Percentiles rank a stretch among this genome's conserved stretches.
phyloP scores from a whole-genome alignment of 768 basidiomycete genomes.

The Auricularia sp. region DNA sequence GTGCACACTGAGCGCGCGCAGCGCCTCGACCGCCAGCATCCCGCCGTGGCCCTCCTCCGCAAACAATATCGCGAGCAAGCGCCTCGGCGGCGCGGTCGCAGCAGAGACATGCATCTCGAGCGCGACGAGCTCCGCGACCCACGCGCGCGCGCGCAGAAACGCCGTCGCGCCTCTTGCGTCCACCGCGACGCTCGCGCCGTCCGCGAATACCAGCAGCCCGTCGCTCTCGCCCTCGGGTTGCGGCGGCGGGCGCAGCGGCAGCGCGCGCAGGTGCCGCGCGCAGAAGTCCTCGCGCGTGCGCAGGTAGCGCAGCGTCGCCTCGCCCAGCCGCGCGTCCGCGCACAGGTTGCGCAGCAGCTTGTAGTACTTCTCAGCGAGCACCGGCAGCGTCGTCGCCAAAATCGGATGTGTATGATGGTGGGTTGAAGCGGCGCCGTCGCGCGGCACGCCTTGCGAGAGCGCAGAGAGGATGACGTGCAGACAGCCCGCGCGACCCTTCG shows the following conservation, averaged over 20 bases:
- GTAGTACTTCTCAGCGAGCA: constrained; percentile 78
- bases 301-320: constrained; percentile 73
- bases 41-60: constrained; percentile 38
- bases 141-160: constrained; percentile 74
- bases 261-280: constrained; percentile 65
- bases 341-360: constrained; percentile 77
- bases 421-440: constrained; percentile 39
- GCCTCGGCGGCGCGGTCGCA: constrained; percentile 51
- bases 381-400: constrained; percentile 60
- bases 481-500: constrained; percentile 58
- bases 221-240: constrained; percentile 33
- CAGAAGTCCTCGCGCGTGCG: constrained; percentile 86
- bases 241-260: constrained; percentile 54
- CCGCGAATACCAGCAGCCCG: constrained; percentile 56
- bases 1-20: constrained; percentile 78
- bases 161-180: constrained; percentile 59
- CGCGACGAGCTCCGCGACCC: constrained; percentile 75
- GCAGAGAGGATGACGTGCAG: constrained; percentile 75
- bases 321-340: constrained; percentile 74
- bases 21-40: constrained; percentile 65
- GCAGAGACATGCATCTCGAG: constrained; percentile 84
- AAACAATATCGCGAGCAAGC: constrained; percentile 74
- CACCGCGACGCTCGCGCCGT: constrained; percentile 59
- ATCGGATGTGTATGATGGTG: constrained; percentile 52
- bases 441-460: constrained; percentile 61